Evolutionary conservation across 306 rosid species (phyloP).

Genomic region (Dryas octopetala): DNA sequence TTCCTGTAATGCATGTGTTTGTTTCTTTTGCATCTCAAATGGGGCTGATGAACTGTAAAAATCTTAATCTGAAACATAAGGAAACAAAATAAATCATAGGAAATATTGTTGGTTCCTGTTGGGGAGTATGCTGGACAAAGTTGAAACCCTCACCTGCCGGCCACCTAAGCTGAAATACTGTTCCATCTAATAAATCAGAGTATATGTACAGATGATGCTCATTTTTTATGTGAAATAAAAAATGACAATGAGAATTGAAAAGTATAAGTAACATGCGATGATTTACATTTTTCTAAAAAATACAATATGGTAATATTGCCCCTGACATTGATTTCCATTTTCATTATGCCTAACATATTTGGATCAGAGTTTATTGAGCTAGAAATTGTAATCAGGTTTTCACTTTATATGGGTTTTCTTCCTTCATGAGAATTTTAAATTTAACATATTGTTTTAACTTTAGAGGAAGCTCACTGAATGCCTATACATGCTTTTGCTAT

Average conservation of each 20-base stretch:
- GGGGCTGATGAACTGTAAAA: not conserved
- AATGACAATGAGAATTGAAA: not conserved
- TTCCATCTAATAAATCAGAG: not conserved
- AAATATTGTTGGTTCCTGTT: not conserved
- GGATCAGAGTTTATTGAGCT: not conserved
- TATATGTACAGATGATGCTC: not conserved
- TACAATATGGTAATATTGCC: not conserved
- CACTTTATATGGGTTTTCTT: not conserved
- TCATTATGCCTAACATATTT: not conserved
- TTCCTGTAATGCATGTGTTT: not conserved
- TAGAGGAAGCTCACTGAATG: not conserved
- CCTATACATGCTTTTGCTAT: not conserved
- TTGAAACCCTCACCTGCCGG: not conserved
- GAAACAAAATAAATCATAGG: not conserved
- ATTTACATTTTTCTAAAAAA: too few relatives aligned
- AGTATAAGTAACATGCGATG: not conserved
- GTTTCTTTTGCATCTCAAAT: not conserved
- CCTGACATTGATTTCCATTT: not conserved
- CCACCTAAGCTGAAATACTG: not conserved
- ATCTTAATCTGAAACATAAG: not conserved
- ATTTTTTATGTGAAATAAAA: not conserved
- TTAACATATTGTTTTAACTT: not conserved
- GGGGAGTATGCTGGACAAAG: not conserved
- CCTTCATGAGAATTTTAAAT: not conserved
- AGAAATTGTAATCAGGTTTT: not conserved